Conservation (phyloP, 106 monocot species). For the Triglochin maritima region DNA sequence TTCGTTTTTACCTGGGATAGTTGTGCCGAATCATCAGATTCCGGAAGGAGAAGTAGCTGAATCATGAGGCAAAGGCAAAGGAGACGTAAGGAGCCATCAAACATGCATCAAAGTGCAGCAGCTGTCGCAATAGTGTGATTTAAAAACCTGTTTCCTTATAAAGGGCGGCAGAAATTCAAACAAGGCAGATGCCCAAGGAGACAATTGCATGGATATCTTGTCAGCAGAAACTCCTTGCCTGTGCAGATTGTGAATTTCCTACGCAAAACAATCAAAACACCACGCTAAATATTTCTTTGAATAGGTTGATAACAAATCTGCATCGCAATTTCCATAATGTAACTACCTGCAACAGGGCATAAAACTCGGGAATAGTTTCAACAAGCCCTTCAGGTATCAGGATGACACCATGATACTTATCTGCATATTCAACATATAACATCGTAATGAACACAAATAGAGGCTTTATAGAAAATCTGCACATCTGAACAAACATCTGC, state of each 20-base stretch:
- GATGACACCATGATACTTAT: conserved; percentile 75
- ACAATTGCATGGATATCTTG: conserved; percentile 65
- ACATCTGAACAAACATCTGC: conserved; percentile 4
- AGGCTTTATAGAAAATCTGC: not conserved
- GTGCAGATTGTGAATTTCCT: conserved; percentile 95
- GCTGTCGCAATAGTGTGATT: not conserved
- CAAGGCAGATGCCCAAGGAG: conserved; percentile 94
- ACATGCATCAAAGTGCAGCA: not conserved
- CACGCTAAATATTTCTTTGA: not conserved
- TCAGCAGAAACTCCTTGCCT: conserved; percentile 51
- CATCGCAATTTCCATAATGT: not conserved
- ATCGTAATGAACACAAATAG: not conserved
- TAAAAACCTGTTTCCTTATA: conserved; percentile 67
- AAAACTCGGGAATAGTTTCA: conserved; percentile 80
- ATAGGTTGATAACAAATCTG: not conserved
- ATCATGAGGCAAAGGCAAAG: not conserved
- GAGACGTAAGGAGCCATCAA: not conserved
- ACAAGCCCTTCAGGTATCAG: conserved; percentile 94
- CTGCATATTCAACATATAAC: conserved; percentile 12
- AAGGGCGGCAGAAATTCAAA: conserved; percentile 90
- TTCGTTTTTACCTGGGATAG: conserved; percentile 55
- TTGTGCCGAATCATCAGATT: conserved; percentile 91
- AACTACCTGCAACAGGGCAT: conserved; percentile 80
- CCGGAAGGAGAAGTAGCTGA: conserved; percentile 80
- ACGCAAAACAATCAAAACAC: not conserved